These are phyloP conservation scores for Ophiocordyceps camponoti-floridani DNA, from an alignment of 2,329 filamentous ascomycete genomes.

Conservation along the genomic window DNA sequence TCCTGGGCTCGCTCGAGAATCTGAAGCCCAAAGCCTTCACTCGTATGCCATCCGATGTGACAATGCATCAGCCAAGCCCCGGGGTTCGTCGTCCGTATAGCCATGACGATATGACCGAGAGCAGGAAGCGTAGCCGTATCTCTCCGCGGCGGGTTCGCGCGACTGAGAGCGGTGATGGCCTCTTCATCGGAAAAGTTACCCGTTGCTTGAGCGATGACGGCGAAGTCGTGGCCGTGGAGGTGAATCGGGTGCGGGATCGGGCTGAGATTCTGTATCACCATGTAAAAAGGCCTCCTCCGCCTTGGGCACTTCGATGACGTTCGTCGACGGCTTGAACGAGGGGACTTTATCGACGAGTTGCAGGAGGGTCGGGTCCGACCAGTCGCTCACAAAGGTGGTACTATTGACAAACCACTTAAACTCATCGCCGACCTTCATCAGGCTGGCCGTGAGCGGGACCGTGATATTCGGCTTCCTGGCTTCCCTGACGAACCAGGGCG, in stretches of 20 bases:
- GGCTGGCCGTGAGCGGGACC: neutral
- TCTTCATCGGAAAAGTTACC: constrained; percentile 6
- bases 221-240: constrained; percentile 18
- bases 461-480: neutral
- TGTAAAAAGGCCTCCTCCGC: constrained; percentile 12
- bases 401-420: constrained; percentile 8
- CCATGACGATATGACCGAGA: constrained; percentile 27
- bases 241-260: constrained; percentile 17
- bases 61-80: constrained; percentile 32
- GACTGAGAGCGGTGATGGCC: constrained; percentile 1
- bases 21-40: constrained; percentile 3
- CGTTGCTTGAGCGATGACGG: constrained; percentile 8
- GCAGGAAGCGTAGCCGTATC: constrained; percentile 29
- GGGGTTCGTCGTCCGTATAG: constrained; percentile 29
- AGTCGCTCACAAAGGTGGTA: constrained; percentile 13
- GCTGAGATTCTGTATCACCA: constrained; percentile 8
- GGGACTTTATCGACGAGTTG: constrained; percentile 6
- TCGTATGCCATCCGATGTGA: constrained; percentile 27
- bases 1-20: constrained; percentile 2
- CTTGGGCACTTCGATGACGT: constrained; percentile 10
- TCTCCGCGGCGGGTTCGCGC: constrained; percentile 28
- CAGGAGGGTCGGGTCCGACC: constrained; percentile 11
- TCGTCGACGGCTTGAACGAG: constrained; percentile 7
- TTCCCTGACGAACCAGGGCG: neutral
- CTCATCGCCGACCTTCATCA: neutral